Percentiles rank a stretch among this genome's conserved stretches.
These are phyloP conservation scores for Hyaloscypha finlandica DNA, from an alignment of 495 filamentous ascomycete genomes.

Conservation along the genomic window DNA sequence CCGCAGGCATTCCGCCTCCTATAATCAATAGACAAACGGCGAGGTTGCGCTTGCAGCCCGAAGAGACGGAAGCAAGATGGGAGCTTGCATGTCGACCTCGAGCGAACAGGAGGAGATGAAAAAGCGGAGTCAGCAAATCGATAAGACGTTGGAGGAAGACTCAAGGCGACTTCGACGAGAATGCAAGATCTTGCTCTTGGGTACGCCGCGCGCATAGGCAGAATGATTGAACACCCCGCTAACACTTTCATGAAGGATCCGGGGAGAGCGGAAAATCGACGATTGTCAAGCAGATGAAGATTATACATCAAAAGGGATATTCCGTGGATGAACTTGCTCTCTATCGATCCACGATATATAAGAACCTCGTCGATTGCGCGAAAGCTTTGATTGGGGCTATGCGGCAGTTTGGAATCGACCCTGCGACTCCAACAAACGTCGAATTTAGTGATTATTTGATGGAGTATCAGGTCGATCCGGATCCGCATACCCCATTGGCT, in stretches of 20 bases:
- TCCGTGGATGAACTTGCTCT: slow-evolving; percentile 85
- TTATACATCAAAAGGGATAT: slow-evolving; percentile 98
- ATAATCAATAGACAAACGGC: slow-evolving; percentile 18
- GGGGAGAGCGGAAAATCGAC: slow-evolving; percentile 99
- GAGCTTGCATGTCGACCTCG: slow-evolving; percentile 77
- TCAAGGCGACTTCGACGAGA: slow-evolving; percentile 85
- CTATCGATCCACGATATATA: slow-evolving; percentile 95
- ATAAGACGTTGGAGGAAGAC: slow-evolving; percentile 90
- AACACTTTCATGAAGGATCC: slow-evolving; percentile 62
- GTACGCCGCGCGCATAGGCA: slow-evolving; percentile 49
- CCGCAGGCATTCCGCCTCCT: background rate
- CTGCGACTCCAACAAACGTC: slow-evolving; percentile 65
- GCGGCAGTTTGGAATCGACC: slow-evolving; percentile 81
- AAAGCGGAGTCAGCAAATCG: slow-evolving; percentile 92
- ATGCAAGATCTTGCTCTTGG: slow-evolving; percentile 96
- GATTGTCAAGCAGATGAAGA: slow-evolving; percentile 99
- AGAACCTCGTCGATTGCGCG: slow-evolving; percentile 95
- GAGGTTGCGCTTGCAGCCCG: slow-evolving; percentile 32
- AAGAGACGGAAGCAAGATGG: slow-evolving; percentile 59
- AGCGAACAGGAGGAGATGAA: slow-evolving; percentile 81
- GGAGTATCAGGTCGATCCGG: slow-evolving; percentile 86
- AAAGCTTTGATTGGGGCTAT: slow-evolving; percentile 89
- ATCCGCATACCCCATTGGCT: slow-evolving; percentile 81
- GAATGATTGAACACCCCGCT: slow-evolving; percentile 8
- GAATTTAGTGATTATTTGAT: slow-evolving; percentile 77